Percentiles rank a stretch among this genome's conserved stretches.
phyloP scores from a whole-genome alignment of 495 filamentous ascomycete species.

The Podospora pseudocomata region DNA sequence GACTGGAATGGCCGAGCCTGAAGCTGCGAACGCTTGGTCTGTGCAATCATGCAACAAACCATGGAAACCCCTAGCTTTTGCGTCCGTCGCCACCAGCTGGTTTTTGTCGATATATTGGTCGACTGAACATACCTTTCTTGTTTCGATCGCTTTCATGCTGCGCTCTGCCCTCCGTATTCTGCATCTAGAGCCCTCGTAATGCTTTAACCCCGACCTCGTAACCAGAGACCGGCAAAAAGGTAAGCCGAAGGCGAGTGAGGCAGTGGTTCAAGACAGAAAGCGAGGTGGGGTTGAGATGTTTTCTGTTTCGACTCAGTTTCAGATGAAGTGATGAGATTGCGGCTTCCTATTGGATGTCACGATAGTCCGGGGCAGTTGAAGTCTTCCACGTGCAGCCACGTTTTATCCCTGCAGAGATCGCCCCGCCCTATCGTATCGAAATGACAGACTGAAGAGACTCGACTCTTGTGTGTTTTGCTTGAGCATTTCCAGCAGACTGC shows the following conservation, averaged over 20 bases:
- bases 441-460: too few relatives aligned
- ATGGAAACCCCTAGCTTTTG: neutral
- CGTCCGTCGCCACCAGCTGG: neutral
- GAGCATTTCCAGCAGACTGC: neutral
- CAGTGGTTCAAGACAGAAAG: neutral
- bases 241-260: neutral
- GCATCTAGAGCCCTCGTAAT: too few relatives aligned
- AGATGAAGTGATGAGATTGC: conserved; percentile 29
- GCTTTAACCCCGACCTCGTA: neutral
- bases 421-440: neutral
- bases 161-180: too few relatives aligned
- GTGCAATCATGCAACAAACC: conserved; percentile 9
- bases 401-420: conserved; percentile 32
- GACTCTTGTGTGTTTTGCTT: neutral
- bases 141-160: too few relatives aligned
- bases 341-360: conserved; percentile 12
- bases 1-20: neutral
- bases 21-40: conserved; percentile 29
- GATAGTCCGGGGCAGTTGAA: conserved; percentile 10
- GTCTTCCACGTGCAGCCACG: conserved; percentile 34
- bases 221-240: neutral
- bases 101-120: too few relatives aligned
- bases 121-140: too few relatives aligned
- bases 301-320: conserved; percentile 35
- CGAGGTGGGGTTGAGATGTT: conserved; percentile 13